Evolutionary conservation across 2,329 filamentous ascomycete genomes (phyloP).

Genomic region (Monosporascus sp.): DNA sequence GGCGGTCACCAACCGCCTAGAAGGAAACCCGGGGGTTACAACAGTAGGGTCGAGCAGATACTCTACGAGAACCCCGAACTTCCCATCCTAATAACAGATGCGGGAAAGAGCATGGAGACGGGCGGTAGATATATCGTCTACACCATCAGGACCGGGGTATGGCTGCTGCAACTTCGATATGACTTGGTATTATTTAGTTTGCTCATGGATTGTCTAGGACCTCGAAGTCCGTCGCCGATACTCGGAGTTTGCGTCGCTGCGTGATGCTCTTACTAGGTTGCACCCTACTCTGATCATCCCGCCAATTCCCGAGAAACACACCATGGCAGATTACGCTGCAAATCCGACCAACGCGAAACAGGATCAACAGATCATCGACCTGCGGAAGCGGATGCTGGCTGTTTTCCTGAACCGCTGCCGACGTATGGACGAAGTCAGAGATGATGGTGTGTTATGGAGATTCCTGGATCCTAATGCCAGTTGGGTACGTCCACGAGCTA

Average conservation of each 20-base stretch:
- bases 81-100: constrained; percentile 86
- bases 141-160: constrained; percentile 89
- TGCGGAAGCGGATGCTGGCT: constrained; percentile 92
- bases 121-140: constrained; percentile 95
- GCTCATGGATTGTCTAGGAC: constrained; percentile 52
- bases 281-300: constrained; percentile 95
- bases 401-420: constrained; percentile 94
- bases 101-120: constrained; percentile 90
- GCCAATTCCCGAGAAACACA: constrained; percentile 97
- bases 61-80: constrained; percentile 91
- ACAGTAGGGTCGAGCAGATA: constrained; percentile 94
- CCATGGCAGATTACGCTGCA: constrained; percentile 96
- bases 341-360: constrained; percentile 98
- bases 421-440: constrained; percentile 83
- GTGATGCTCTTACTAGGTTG: constrained; percentile 80
- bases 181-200: neutral
- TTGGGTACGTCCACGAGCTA: constrained; percentile 62
- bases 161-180: constrained; percentile 19
- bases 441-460: constrained; percentile 95
- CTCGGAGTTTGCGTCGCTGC: constrained; percentile 90
- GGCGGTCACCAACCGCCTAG: constrained; percentile 44
- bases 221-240: constrained; percentile 92
- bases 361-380: constrained; percentile 92
- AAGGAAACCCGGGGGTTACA: constrained; percentile 79
- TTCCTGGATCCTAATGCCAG: constrained; percentile 97